phyloP scores from a whole-genome alignment of 2,329 filamentous ascomycete genomes.

The Ustilaginoidea virens region DNA sequence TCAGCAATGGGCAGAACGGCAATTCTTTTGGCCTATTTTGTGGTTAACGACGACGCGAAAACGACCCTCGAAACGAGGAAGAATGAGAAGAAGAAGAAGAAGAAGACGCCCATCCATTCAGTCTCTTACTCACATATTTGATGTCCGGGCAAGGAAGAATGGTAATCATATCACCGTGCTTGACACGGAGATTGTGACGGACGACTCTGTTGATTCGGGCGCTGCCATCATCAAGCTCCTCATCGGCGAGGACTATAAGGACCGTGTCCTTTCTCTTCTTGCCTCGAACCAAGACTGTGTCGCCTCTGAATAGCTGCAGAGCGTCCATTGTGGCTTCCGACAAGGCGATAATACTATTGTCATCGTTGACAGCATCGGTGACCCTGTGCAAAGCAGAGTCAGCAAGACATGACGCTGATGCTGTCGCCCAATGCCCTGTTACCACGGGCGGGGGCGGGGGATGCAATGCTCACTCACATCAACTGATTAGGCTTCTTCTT shows the following conservation, averaged over 20 bases:
- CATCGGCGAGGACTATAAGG: constrained; percentile 90
- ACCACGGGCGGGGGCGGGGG: background rate
- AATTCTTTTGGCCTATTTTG: constrained; percentile 79
- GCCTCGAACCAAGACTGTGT: constrained; percentile 94
- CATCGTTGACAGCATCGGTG: constrained; percentile 96
- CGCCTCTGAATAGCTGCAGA: constrained; percentile 94
- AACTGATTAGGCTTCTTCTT: constrained; percentile 99
- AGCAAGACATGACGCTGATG: no score
- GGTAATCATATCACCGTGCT: constrained; percentile 95
- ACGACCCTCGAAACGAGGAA: no score
- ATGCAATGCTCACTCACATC: constrained; percentile 49
- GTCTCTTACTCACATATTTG: constrained; percentile 96
- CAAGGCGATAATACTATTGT: constrained; percentile 97
- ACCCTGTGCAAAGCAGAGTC: constrained; percentile 43
- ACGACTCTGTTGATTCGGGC: constrained; percentile 97
- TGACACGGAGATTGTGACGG: constrained; percentile 93
- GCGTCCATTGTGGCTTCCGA: constrained; percentile 99
- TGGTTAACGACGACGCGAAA: no score
- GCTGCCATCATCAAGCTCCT: constrained; percentile 94
- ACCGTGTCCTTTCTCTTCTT: constrained; percentile 99
- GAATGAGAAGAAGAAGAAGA: no score
- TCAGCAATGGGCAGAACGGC: constrained; percentile 96
- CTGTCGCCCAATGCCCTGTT: background rate
- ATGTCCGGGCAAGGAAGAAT: constrained; percentile 97
- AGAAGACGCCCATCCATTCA: no score